Percentiles rank a stretch among this genome's conserved stretches.
Conservation (phyloP, 805 yeast genomes). For the Alloascoidea africana region DNA sequence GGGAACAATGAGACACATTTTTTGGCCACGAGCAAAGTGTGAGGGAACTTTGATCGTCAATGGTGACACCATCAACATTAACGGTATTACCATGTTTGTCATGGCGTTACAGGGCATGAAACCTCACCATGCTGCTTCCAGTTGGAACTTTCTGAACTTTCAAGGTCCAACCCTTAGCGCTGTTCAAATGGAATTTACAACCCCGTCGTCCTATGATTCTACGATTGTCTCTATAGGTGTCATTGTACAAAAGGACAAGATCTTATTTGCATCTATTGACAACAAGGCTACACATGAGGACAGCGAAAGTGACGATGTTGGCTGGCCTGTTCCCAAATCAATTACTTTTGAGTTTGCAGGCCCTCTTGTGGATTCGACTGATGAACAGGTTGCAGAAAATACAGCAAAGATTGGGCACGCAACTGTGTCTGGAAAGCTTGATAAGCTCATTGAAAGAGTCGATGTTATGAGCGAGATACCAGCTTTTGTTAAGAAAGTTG, state of each 20-base stretch:
- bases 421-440: conserved; percentile 42
- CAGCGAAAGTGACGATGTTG: conserved; percentile 54
- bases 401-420: conserved; percentile 22
- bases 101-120: conserved; percentile 98
- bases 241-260: conserved; percentile 45
- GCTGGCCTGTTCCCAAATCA: conserved; percentile 77
- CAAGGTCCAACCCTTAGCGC: conserved; percentile 64
- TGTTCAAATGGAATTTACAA: conserved; percentile 87
- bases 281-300: conserved; percentile 49
- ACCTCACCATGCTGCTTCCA: conserved; percentile 96
- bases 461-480: conserved; percentile 98
- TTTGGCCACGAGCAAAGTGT: conserved; percentile 85
- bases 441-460: conserved; percentile 65
- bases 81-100: conserved; percentile 49
- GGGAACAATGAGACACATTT: conserved; percentile 93
- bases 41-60: conserved; percentile 45
- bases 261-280: conserved; percentile 49
- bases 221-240: conserved; percentile 74
- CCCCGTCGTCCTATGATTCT: conserved; percentile 79
- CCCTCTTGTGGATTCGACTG: conserved; percentile 26
- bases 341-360: conserved; percentile 48
- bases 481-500: conserved; percentile 82
- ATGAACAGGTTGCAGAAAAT: conserved; percentile 23
- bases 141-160: conserved; percentile 90
- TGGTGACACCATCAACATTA: conserved; percentile 19